Evolutionary conservation across 805 yeast species (phyloP).

Genomic region (Kazachstania martiniae): DNA sequence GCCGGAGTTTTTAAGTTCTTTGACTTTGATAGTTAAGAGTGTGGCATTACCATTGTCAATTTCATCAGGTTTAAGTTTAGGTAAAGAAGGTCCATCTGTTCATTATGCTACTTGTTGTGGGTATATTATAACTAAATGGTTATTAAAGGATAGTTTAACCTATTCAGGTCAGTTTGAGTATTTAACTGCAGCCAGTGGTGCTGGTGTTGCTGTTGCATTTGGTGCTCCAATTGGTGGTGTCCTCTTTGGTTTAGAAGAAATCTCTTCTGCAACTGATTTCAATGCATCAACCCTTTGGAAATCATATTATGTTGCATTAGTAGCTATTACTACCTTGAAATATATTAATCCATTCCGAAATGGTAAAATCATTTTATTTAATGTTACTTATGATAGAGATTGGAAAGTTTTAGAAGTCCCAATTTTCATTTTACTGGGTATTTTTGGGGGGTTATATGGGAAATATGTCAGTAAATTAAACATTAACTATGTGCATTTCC

Average conservation of each 20-base stretch:
- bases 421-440: slow-evolving; percentile 64
- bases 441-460: slow-evolving; percentile 90
- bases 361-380: slow-evolving; percentile 88
- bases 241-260: slow-evolving; percentile 84
- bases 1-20: slow-evolving; percentile 63
- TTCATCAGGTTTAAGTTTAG: slow-evolving; percentile 86
- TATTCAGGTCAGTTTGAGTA: slow-evolving; percentile 27
- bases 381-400: slow-evolving; percentile 73
- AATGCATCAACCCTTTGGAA: slow-evolving; percentile 79
- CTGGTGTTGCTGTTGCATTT: slow-evolving; percentile 98
- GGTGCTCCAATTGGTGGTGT: slow-evolving; percentile 97
- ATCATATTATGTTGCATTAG: slow-evolving; percentile 79
- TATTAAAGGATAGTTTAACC: slow-evolving; percentile 29
- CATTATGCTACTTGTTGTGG: slow-evolving; percentile 98
- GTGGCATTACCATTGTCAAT: slow-evolving; percentile 81
- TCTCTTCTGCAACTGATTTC: slow-evolving; percentile 52
- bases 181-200: slow-evolving; percentile 85
- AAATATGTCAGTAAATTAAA: slow-evolving; percentile 65
- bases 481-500: slow-evolving; percentile 61
- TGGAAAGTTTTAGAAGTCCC: slow-evolving; percentile 88
- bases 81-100: slow-evolving; percentile 97
- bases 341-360: slow-evolving; percentile 84
- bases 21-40: slow-evolving; percentile 65
- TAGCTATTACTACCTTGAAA: slow-evolving; percentile 75
- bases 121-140: slow-evolving; percentile 51